Evolutionary conservation across 1,284 basidiomycete genomes (phyloP), one percentile per base, ranked within the genome.

Genomic region (Rhodotorula sp.): DNA sequence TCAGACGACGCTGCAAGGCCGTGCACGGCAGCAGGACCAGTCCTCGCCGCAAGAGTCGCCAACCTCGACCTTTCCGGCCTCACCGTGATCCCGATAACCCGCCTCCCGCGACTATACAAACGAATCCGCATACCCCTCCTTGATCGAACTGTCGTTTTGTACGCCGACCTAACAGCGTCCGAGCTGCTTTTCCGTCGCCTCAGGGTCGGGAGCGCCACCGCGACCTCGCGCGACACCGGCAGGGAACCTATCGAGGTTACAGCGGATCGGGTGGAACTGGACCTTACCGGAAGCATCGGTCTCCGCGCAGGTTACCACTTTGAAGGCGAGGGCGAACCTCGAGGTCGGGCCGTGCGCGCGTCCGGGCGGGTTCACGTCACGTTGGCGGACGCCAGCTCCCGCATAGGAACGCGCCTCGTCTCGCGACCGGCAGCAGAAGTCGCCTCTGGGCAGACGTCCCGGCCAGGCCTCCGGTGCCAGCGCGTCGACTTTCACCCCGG

Each of bases 51-150:
- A 4, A 54, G 42, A 7, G 17, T 69, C 29, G 62, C 56, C 6
- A n/a, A 63, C 48, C 61, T 73, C 22, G 46, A 56, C 30, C 57
- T 73, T 7, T 65, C 64, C 18, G 71, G 71, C 7, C 46, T 73
- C 22, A 73, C 68, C 17, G 49, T 68, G 53, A 64, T 73, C 44
- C 71, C 71, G 15, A 45, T 70, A 3, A 62, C 68, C 6, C 65
- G 69, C 7, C 63, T 73, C 7, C 71, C 71, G 3, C 66, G 63
- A 37, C 46, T 73, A 30, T 56, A 57, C 10, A 46, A 58, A 5
- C 49, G 29, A 30, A 12, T 73, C 45, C n/a, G 17, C 1, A 4
- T 72, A 2, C 71, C 66, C 4, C 55, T 65, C 51, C 29, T 56
- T 14, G 1, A n/a, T 6, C 33, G 26, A 2, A 42, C 29, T 6